Percentiles rank a stretch among this genome's conserved stretches.
Evolutionary conservation across 441 rosid species (phyloP).

Genomic region (Mallotus repandus): DNA sequence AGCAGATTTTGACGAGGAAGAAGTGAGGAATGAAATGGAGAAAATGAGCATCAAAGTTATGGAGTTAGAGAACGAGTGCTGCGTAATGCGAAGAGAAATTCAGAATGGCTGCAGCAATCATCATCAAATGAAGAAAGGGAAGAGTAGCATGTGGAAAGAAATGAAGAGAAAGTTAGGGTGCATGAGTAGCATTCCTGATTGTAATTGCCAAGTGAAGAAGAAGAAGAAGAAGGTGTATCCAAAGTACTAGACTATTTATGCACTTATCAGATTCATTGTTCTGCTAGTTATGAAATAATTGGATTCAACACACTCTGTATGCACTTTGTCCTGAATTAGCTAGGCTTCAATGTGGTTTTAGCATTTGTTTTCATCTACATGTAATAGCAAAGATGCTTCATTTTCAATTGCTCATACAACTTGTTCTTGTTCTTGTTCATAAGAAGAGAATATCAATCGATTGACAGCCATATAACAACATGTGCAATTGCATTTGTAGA

Average conservation of each 20-base stretch:
- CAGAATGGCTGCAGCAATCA: slow-evolving; percentile 30
- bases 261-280: background rate
- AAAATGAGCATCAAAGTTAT: slow-evolving; percentile 64
- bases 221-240: slow-evolving; percentile 68
- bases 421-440: background rate
- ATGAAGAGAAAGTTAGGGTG: slow-evolving; percentile 90
- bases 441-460: background rate
- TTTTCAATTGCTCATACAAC: background rate
- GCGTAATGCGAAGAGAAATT: slow-evolving; percentile 49
- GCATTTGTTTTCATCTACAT: background rate
- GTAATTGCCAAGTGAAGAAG: slow-evolving; percentile 53
- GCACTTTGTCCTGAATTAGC: background rate
- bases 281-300: background rate
- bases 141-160: slow-evolving; percentile 63
- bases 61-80: slow-evolving; percentile 53
- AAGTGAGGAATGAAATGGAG: slow-evolving; percentile 45
- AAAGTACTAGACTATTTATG: slow-evolving; percentile 5
- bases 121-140: slow-evolving; percentile 33
- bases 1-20: slow-evolving; percentile 25
- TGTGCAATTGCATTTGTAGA: background rate
- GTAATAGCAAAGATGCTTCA: slow-evolving; percentile 3
- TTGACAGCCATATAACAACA: background rate
- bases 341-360: background rate
- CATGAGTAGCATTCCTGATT: slow-evolving; percentile 39
- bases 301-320: background rate